Evolutionary conservation across 345 rosid species (phyloP).

Genomic region (Populus davidiana): DNA sequence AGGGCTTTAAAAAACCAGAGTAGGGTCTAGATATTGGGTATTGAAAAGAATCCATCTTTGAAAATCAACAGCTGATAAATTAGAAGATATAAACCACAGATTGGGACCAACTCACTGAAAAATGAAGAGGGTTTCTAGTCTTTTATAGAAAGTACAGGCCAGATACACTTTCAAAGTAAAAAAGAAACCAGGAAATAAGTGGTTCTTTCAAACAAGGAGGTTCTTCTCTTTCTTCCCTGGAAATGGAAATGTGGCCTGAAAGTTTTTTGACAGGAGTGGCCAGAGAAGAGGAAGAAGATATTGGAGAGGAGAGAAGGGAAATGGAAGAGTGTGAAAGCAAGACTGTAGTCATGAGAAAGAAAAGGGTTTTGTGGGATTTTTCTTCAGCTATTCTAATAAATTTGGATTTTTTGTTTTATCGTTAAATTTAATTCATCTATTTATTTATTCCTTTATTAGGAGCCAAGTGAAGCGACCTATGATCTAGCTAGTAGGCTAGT

Average conservation of each 20-base stretch:
- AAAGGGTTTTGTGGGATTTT: neutral
- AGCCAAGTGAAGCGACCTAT: too few species aligned
- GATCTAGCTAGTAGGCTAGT: too few species aligned
- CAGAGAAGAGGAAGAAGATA: neutral
- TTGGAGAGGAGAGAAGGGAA: neutral
- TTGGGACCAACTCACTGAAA: slow-evolving; percentile 4
- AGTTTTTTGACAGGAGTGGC: neutral
- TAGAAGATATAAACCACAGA: neutral
- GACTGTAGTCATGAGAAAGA: neutral
- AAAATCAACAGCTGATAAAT: slow-evolving; percentile 1
- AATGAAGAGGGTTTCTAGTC: slow-evolving; percentile 2
- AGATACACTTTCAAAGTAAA: neutral
- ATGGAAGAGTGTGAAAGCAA: neutral
- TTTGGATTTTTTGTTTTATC: neutral
- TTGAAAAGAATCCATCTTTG: neutral
- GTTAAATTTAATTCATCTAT: neutral
- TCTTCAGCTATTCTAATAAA: neutral
- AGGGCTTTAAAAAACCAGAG: neutral
- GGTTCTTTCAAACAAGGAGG: neutral
- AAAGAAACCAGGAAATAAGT: neutral
- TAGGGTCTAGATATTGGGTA: slow-evolving; percentile 9
- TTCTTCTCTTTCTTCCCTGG: neutral
- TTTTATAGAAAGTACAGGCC: neutral
- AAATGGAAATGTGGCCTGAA: neutral
- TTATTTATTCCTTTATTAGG: too few species aligned